Evolutionary conservation across 2,329 filamentous ascomycete genomes (phyloP).

Genomic region (Capronia epimyces): DNA sequence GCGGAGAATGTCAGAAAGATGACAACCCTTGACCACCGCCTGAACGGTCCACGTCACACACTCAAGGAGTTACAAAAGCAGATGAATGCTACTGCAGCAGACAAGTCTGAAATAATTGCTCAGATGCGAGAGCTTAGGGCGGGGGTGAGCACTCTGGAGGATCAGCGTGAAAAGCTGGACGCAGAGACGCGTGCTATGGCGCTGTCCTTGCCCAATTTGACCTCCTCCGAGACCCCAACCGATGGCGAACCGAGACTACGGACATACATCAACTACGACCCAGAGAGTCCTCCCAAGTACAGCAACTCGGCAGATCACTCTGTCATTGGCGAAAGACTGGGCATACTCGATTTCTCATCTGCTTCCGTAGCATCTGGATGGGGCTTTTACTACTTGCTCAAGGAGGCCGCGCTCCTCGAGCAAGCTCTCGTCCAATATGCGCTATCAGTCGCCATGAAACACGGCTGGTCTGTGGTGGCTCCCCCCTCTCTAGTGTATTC

Average conservation of each 20-base stretch:
- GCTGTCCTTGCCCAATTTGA: slow-evolving; percentile 78
- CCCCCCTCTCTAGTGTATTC: slow-evolving; percentile 89
- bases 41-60: slow-evolving; percentile 39
- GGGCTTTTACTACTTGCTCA: slow-evolving; percentile 97
- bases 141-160: slow-evolving; percentile 31
- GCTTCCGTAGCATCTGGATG: slow-evolving; percentile 81
- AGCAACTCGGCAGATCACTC: slow-evolving; percentile 62
- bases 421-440: slow-evolving; percentile 88
- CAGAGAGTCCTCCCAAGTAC: slow-evolving; percentile 36
- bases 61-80: slow-evolving; percentile 43
- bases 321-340: slow-evolving; percentile 77
- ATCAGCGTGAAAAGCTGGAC: slow-evolving; percentile 28
- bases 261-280: slow-evolving; percentile 72
- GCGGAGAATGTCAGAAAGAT: slow-evolving; percentile 36
- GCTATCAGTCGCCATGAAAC: slow-evolving; percentile 62
- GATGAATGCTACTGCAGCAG: slow-evolving; percentile 35
- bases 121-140: slow-evolving; percentile 20
- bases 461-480: slow-evolving; percentile 73
- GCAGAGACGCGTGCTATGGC: slow-evolving; percentile 51
- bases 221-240: slow-evolving; percentile 67
- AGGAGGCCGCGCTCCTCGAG: slow-evolving; percentile 87
- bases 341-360: slow-evolving; percentile 80
- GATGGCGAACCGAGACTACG: slow-evolving; percentile 48
- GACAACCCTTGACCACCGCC: slow-evolving; percentile 37
- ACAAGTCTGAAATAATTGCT: slow-evolving; percentile 20